phyloP scores from a whole-genome alignment of 1,284 basidiomycete genomes.

The Leccinum brunneo-olivaceum region DNA sequence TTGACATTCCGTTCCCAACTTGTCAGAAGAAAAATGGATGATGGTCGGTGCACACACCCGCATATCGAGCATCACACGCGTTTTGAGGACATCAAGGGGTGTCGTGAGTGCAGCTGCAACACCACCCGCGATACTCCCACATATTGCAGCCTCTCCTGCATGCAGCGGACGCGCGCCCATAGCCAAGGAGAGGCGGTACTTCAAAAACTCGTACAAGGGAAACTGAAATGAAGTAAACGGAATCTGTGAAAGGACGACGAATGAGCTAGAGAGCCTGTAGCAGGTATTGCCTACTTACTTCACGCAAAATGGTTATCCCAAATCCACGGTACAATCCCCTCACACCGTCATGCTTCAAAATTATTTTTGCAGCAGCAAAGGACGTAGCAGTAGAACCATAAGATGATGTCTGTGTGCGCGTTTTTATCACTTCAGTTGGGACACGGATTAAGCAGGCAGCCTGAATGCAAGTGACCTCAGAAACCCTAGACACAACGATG shows the following conservation, averaged over 20 bases:
- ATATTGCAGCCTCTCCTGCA: conserved; percentile 83
- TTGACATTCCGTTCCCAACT: conserved; percentile 18
- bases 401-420: conserved; percentile 69
- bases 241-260: conserved; percentile 49
- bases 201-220: conserved; percentile 90
- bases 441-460: conserved; percentile 90
- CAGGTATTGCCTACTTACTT: conserved; percentile 56
- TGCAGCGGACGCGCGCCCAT: conserved; percentile 53
- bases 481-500: conserved; percentile 11
- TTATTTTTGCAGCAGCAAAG: conserved; percentile 39
- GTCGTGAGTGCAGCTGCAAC: conserved; percentile 89
- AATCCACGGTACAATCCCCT: conserved; percentile 77
- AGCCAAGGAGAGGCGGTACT: conserved; percentile 51
- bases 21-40: conserved; percentile 2
- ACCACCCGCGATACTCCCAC: conserved; percentile 89
- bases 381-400: conserved; percentile 55
- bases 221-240: conserved; percentile 98
- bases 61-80: conserved; percentile 92
- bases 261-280: neutral
- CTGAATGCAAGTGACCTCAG: conserved; percentile 35
- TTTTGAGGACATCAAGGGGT: conserved; percentile 95
- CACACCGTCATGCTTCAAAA: conserved; percentile 54
- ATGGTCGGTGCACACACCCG: conserved; percentile 42
- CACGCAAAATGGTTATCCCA: conserved; percentile 70
- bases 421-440: conserved; percentile 92